Evolutionary conservation across 768 basidiomycete genomes (phyloP).

Genomic region (Boletus barrowsii): DNA sequence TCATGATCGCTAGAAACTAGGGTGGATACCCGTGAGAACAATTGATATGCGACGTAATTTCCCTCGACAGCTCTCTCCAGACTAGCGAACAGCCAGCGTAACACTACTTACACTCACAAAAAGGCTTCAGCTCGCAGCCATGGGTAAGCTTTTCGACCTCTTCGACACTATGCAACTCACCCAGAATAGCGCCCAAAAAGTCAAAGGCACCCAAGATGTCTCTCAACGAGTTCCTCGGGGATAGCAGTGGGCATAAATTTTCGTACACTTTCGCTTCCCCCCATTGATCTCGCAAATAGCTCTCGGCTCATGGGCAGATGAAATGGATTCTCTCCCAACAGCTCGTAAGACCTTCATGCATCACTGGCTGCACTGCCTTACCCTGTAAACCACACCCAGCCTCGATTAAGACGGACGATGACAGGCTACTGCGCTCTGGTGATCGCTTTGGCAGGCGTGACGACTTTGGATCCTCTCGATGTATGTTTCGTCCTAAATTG

Average conservation of each 20-base stretch:
- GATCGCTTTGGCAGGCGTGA: conserved; percentile 60
- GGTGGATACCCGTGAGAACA: conserved; percentile 26
- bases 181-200: conserved; percentile 73
- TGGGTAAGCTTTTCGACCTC: conserved; percentile 20
- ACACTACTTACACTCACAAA: conserved; percentile 9
- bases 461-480: conserved; percentile 60
- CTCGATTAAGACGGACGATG: conserved; percentile 67
- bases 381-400: conserved; percentile 41
- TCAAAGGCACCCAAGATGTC: conserved; percentile 86
- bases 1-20: conserved; percentile 46
- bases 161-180: conserved; percentile 4
- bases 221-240: conserved; percentile 88
- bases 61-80: conserved; percentile 22
- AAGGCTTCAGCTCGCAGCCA: conserved; percentile 17
- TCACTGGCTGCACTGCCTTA: conserved; percentile 9
- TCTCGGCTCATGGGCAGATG: conserved; percentile 97
- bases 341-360: conserved; percentile 67
- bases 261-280: conserved; percentile 8
- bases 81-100: conserved; percentile 2
- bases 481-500: conserved; percentile 40
- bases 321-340: conserved; percentile 90
- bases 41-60: conserved; percentile 20
- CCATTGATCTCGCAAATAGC: conserved; percentile 41
- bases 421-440: conserved; percentile 42
- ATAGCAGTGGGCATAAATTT: conserved; percentile 57